Base-by-base conservation (phyloP, 176 grass and related monocot genomes). In the Oryza coarctata region DNA sequence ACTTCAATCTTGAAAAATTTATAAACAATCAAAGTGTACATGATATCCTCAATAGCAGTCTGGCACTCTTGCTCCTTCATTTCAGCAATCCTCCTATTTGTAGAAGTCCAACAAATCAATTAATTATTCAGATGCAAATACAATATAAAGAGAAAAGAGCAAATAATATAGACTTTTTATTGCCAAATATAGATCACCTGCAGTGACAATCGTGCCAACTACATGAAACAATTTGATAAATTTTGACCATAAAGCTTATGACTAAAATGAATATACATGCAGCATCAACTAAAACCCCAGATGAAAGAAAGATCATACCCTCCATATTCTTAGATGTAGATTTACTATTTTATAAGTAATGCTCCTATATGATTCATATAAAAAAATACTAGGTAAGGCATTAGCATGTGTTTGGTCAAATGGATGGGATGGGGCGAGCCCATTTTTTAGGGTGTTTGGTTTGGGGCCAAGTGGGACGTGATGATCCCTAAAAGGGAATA, bases 1-100 rank as follows among this genome's bases (percentile, higher is more conserved):
- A 92, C 87, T 86, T 92, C 80, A 80, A 92, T 89, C 61, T 89
- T 85, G 22, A 73, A 89, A 62, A 86, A 92, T 9, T 89, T 89
- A 44, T 86, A 77, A 87, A 92, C 90, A 86, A 92, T 92, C 72
- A 89, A 71, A 80, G 86, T 72, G 65, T 89, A 89, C 83, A 92
- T 92, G 64, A 89, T 70, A 29, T 92, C 90, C 76, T 89, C 83
- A 68, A 89, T 83, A 68, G 90, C 80, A 40, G 49, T 86, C 70
- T 82, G 80, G 66, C 87, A 92, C 71, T 92, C 90, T 31, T 86
- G 62, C 7, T 89, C 90, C 70, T 86, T 89, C 80, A 89, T 77
- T 77, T 89, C 76, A 75, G 90, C 90, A 67, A 92, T 92, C 62
- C 83, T 86, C 90, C 90, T 92, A 62, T 82, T 76, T 82, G 44